Percentiles rank a stretch among this genome's conserved stretches.
Evolutionary conservation across 192 early-diverging fungal species (phyloP).

Genomic region (Lunasporangiospora selenospora): DNA sequence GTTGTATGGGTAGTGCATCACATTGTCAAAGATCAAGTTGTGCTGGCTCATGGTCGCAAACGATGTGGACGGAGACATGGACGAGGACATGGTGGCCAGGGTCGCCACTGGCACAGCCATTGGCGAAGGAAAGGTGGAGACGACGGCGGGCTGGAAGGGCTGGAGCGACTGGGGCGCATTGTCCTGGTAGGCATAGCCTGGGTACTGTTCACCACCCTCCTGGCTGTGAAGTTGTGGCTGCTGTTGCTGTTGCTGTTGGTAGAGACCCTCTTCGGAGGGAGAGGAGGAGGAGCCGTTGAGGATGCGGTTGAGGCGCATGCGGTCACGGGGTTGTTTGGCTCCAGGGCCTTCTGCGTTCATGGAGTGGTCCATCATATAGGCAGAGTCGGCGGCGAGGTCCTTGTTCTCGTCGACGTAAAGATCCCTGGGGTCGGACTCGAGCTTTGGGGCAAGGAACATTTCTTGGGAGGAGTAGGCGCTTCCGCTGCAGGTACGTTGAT

Average conservation of each 20-base stretch:
- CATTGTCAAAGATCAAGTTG: conserved; percentile 39
- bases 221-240: conserved; percentile 15
- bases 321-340: conserved; percentile 44
- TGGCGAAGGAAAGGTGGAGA: conserved; percentile 33
- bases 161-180: conserved; percentile 20
- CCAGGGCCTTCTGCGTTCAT: conserved; percentile 19
- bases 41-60: conserved; percentile 44
- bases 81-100: conserved; percentile 38
- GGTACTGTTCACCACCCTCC: not conserved
- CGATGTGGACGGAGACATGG: conserved; percentile 37
- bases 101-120: conserved; percentile 35
- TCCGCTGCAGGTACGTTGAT: conserved; percentile 21
- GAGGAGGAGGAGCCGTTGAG: conserved; percentile 24
- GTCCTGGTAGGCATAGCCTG: conserved; percentile 28
- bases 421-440: conserved; percentile 37
- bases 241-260: conserved; percentile 11
- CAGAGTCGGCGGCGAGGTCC: conserved; percentile 10
- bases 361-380: conserved; percentile 13
- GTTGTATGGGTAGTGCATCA: conserved; percentile 40
- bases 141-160: conserved; percentile 25
- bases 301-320: conserved; percentile 45
- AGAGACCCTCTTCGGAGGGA: conserved; percentile 6
- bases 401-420: conserved; percentile 37
- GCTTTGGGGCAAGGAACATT: conserved; percentile 38
- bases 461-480: conserved; percentile 23